Conservation (phyloP, 2,329 filamentous ascomycete genomes). For the Microcera coccophila region DNA sequence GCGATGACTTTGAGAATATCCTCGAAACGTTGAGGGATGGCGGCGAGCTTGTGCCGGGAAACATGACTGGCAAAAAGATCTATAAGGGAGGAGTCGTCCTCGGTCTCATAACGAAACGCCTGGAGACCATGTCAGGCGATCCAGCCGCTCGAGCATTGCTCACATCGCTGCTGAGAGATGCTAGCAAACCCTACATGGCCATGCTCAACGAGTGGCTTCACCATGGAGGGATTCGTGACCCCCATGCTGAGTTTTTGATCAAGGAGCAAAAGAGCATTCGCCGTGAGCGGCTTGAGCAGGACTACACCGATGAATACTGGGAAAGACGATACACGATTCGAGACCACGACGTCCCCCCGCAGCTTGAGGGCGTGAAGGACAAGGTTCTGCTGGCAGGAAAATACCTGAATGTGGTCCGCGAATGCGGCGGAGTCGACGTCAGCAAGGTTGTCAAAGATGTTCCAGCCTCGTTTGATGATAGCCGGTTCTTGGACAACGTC, state of each 20-base stretch:
- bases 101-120: slow-evolving; percentile 74
- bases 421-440: slow-evolving; percentile 93
- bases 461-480: slow-evolving; percentile 90
- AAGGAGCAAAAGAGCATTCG: slow-evolving; percentile 95
- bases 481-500: slow-evolving; percentile 89
- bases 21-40: slow-evolving; percentile 85
- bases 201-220: slow-evolving; percentile 99
- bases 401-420: slow-evolving; percentile 94
- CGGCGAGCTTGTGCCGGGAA: slow-evolving; percentile 72
- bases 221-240: slow-evolving; percentile 90
- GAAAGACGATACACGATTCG: slow-evolving; percentile 95
- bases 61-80: slow-evolving; percentile 81
- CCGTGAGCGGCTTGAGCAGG: slow-evolving; percentile 83
- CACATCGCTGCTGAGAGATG: slow-evolving; percentile 77
- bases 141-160: slow-evolving; percentile 80
- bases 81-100: slow-evolving; percentile 98
- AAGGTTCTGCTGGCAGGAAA: slow-evolving; percentile 95
- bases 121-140: slow-evolving; percentile 90
- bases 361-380: slow-evolving; percentile 85
- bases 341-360: slow-evolving; percentile 85
- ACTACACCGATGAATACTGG: slow-evolving; percentile 99
- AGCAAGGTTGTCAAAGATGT: slow-evolving; percentile 84
- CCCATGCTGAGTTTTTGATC: slow-evolving; percentile 88
- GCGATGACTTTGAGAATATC: slow-evolving; percentile 87
- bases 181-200: slow-evolving; percentile 90